Conservation (phyloP, 1,139 yeast species). For the Pichia sp. region DNA sequence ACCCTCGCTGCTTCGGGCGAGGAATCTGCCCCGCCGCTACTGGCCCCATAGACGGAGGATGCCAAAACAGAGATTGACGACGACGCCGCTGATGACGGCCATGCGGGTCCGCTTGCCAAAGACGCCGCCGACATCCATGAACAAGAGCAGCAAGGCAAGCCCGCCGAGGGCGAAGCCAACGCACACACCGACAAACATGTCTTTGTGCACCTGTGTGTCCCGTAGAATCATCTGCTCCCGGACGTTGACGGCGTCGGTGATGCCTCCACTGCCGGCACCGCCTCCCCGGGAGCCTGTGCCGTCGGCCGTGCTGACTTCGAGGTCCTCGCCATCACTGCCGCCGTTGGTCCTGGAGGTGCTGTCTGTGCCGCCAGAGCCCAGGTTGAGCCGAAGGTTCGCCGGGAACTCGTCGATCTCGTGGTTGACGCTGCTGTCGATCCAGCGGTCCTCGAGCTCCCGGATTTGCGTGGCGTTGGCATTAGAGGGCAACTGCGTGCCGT, state of each 20-base stretch:
- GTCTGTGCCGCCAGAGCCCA: constrained; percentile 19
- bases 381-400: constrained; percentile 22
- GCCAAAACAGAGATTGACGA: constrained; percentile 16
- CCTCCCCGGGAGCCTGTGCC: constrained; percentile 4
- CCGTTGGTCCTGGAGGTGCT: constrained; percentile 7
- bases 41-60: constrained; percentile 8
- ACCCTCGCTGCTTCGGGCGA: neutral
- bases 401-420: constrained; percentile 40
- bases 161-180: constrained; percentile 65
- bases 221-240: constrained; percentile 28
- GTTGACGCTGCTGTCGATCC: constrained; percentile 79
- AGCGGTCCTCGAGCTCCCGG: constrained; percentile 74
- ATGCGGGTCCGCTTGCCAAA: constrained; percentile 57
- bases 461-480: constrained; percentile 35
- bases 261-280: constrained; percentile 7
- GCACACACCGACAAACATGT: constrained; percentile 57
- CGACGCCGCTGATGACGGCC: constrained; percentile 59
- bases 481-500: constrained; percentile 42
- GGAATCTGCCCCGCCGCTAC: neutral
- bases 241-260: neutral
- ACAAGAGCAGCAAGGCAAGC: constrained; percentile 50
- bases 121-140: constrained; percentile 49
- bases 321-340: constrained; percentile 7
- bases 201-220: constrained; percentile 44
- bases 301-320: constrained; percentile 1